Evolutionary conservation across 1,139 yeast genomes (phyloP), one percentile per base, ranked within the genome.

Genomic region (Nadsonia starkeyi-henricii): DNA sequence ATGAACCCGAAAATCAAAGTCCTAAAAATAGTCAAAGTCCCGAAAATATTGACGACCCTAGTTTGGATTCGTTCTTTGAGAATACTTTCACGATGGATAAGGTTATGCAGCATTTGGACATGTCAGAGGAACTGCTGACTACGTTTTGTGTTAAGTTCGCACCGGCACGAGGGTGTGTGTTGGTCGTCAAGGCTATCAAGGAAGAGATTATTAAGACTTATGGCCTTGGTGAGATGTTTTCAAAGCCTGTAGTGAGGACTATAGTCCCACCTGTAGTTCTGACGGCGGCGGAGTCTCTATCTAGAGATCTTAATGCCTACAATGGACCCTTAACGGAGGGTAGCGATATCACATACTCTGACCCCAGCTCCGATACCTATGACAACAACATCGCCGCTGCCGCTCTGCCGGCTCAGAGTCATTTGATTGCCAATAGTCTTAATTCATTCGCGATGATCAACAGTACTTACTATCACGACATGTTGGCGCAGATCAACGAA

Each of bases 401-500:
- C n/a, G n/a, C n/a, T n/a, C n/a, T n/a, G n/a, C n/a, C 43, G 20
- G 20, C 15, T 17, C n/a, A 41, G 43, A 18, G 20, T n/a, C 20
- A 41, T 4, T n/a, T 18, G 9, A 26, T 30, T 20, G 17, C 36
- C 13, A 23, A 23, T 13, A 41, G 43, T 26, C 28, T 53, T 15
- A 54, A 54, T 42, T 49, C 55, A 49, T 51, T 54, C 33, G 48
- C 55, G 20, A 52, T 54, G 52, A 47, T 53, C 9, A 52, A 48
- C 21, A 55, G 52, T 36, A 46, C 51, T 4, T 52, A 48, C 44
- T 54, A 54, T 41, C 54, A 52, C n/a, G 48, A 49, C 15, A 39
- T 53, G 44, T 42, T 54, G 36, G 51, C 55, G 1, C 53, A 51
- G 41, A 48, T 54, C 19, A 56, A 53, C 50, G 5, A 5, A 23